A percentile compares a stretch with the other conserved stretches of the same genome.
These are phyloP conservation scores for Erodium moschatum DNA, from an alignment of 441 rosid species.

Conservation along the genomic window DNA sequence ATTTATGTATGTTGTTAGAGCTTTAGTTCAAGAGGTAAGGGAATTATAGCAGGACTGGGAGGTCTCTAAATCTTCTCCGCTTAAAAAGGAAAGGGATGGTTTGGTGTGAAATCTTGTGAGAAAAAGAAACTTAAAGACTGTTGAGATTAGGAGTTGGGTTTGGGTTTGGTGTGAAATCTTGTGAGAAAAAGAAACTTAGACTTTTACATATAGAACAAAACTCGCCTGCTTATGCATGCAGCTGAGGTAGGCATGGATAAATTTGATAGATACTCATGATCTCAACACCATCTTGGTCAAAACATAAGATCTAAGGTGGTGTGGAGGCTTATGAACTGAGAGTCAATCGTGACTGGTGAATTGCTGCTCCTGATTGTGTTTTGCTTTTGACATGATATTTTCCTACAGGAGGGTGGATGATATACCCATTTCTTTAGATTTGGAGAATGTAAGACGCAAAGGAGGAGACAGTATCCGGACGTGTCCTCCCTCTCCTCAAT, in stretches of 20 bases:
- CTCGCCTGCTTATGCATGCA: neutral
- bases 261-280: too few relatives aligned
- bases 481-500: slow-evolving; percentile 87
- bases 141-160: too few relatives aligned
- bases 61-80: too few relatives aligned
- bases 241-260: neutral
- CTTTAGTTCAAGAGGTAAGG: too few relatives aligned
- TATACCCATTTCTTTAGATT: slow-evolving; percentile 31
- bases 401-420: slow-evolving; percentile 32
- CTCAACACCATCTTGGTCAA: too few relatives aligned
- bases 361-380: neutral
- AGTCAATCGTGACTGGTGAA: neutral
- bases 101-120: too few relatives aligned
- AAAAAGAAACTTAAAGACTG: neutral
- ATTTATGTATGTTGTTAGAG: neutral
- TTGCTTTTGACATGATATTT: neutral
- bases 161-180: too few relatives aligned
- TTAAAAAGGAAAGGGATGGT: neutral
- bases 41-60: too few relatives aligned
- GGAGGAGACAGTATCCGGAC: slow-evolving; percentile 52
- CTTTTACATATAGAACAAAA: neutral
- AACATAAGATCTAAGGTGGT: neutral
- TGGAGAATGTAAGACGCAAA: slow-evolving; percentile 42
- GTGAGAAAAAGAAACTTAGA: neutral
- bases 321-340: neutral